Conservation (phyloP, 2,329 filamentous ascomycete species). For the Arthrobotrys entomopaga region DNA sequence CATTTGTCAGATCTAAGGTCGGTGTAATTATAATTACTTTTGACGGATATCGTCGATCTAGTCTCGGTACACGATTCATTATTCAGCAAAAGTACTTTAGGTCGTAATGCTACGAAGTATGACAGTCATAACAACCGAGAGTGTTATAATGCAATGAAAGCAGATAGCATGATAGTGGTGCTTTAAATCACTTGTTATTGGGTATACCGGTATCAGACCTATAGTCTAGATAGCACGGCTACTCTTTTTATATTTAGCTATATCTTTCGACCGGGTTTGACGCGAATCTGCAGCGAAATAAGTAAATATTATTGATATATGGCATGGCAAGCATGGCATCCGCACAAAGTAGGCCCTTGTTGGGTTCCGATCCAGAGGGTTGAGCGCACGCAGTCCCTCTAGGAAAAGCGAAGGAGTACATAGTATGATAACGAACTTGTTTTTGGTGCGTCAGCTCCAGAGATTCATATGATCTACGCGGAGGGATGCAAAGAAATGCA, state of each 20-base stretch:
- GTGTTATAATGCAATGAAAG: neutral
- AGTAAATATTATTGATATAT: constrained; percentile 1
- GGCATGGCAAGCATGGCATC: neutral
- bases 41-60: neutral
- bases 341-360: constrained; percentile 6
- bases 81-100: neutral
- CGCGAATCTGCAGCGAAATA: neutral
- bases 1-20: neutral
- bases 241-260: too few relatives aligned
- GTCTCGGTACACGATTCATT: neutral
- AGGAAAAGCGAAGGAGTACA: constrained; percentile 10
- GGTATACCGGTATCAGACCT: neutral
- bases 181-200: neutral
- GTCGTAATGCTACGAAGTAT: neutral
- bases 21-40: neutral
- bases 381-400: constrained; percentile 44
- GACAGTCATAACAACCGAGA: neutral
- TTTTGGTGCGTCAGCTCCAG: constrained; percentile 25
- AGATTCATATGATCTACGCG: constrained; percentile 11
- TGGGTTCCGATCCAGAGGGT: constrained; percentile 28
- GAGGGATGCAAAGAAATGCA: constrained; percentile 20
- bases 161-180: neutral
- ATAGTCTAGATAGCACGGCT: neutral
- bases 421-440: constrained; percentile 11
- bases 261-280: too few relatives aligned